Base-by-base conservation (phyloP, 768 basidiomycete species). In the Kwoniella bestiolae region DNA sequence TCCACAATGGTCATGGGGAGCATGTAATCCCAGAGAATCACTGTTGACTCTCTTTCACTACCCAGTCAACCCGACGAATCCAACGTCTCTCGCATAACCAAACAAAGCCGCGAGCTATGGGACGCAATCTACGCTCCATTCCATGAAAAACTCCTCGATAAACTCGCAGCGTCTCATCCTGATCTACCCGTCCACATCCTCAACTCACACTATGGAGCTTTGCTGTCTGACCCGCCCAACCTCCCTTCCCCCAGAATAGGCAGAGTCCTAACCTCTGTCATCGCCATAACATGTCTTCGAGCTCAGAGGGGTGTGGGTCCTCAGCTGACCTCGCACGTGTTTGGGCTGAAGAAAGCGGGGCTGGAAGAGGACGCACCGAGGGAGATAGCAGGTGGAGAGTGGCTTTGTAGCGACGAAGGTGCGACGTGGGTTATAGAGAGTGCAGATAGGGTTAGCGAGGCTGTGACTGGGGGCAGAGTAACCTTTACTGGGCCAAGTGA, bases 71-170 rank as follows among this genome's bases (percentile, higher is more conserved):
- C 71, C 32, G 63, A 66, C 8, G 60, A 60, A 70, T 89, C 87
- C 80, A 86, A 91, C 79, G 63, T 78, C 29, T 86, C 90, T 82
- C 83, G 86, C 75, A 89, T 89, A 67, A 76, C 87, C 79, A 83
- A 83, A 76, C 87, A 90, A 75, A 91, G 91, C 49, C 85, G 81
- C 77, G 83, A 81, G 53, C 84, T 95, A 68, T 95, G 93, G 91
- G 84, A 89, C 80, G 86, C 88, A 59, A 92, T 95, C 82, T 95
- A 95, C 81, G 84, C 87, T 80, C 92, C 92, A 79, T 90, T 92
- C 84, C 89, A 88, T 77, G 87, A 87, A 84, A 95, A 94, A 83
- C 87, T 95, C 78, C 86, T 91, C 82, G 84, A 87, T 83, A 95
- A 93, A 84, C 85, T 95, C 69, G 88, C 85, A 78, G 85, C 86